These are phyloP conservation scores for Sphagnum magellanicum DNA, from an alignment of 228 moss, liverwort and hornwort genomes.

Conservation along the genomic window DNA sequence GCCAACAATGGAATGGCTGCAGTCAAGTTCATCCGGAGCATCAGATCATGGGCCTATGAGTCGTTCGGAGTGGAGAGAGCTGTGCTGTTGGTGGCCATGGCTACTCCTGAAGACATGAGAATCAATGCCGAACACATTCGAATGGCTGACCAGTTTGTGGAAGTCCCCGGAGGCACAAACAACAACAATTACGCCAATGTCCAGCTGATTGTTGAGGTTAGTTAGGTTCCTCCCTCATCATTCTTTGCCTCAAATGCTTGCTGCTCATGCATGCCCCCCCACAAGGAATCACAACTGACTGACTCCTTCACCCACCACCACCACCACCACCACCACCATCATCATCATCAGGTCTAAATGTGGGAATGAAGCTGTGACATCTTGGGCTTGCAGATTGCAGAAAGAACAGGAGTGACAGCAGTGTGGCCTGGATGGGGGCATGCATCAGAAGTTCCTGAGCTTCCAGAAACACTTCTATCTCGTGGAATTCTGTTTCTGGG, in stretches of 20 bases:
- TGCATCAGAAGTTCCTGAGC: conserved; percentile 92
- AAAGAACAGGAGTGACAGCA: conserved; percentile 89
- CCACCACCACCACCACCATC: not conserved
- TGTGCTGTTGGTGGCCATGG: conserved; percentile 92
- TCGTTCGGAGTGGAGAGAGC: conserved; percentile 82
- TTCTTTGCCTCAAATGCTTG: too few relatives aligned
- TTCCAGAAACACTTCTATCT: conserved; percentile 73
- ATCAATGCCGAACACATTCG: conserved; percentile 99
- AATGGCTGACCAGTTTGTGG: conserved; percentile 96
- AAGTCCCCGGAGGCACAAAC: conserved; percentile 95
- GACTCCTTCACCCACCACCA: not conserved
- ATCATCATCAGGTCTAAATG: not conserved
- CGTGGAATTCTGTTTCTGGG: conserved; percentile 88
- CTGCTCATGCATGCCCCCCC: too few relatives aligned
- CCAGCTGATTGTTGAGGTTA: conserved; percentile 94
- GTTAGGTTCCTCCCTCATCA: not conserved
- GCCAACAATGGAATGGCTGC: conserved; percentile 99
- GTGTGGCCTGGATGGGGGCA: conserved; percentile 99
- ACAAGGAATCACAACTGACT: too few relatives aligned
- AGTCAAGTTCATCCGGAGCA: conserved; percentile 93
- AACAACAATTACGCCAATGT: conserved; percentile 99
- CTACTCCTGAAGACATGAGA: conserved; percentile 97
- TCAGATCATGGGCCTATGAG: conserved; percentile 97
- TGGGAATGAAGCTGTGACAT: not conserved
- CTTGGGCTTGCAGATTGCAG: conserved; percentile 57